These are phyloP conservation scores for Trichocladium uniseriatum DNA, from an alignment of 495 filamentous ascomycete species.

Conservation along the genomic window DNA sequence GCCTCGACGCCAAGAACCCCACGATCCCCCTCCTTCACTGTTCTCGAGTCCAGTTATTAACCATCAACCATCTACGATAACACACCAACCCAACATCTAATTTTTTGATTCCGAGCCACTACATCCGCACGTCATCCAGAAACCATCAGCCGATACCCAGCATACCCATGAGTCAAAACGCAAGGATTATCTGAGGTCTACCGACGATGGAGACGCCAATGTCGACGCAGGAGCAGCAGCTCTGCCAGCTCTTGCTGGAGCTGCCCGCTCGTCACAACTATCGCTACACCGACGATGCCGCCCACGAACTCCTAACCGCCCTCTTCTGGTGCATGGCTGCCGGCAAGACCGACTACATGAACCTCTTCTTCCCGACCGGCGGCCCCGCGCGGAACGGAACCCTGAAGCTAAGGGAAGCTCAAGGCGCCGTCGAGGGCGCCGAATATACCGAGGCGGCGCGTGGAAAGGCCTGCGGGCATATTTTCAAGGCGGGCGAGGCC, in stretches of 20 bases:
- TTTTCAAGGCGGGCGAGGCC: slow-evolving; percentile 85
- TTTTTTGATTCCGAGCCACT: neutral
- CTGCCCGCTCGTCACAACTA: slow-evolving; percentile 58
- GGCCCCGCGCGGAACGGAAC: slow-evolving; percentile 41
- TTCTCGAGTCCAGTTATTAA: neutral
- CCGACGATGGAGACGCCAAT: slow-evolving; percentile 37
- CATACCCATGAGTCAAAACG: slow-evolving; percentile 1
- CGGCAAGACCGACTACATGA: slow-evolving; percentile 60
- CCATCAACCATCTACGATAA: neutral
- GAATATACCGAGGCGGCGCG: slow-evolving; percentile 90
- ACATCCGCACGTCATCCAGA: neutral
- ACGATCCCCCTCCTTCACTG: neutral
- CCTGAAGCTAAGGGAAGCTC: slow-evolving; percentile 73
- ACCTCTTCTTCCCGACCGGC: slow-evolving; percentile 72
- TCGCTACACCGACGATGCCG: slow-evolving; percentile 62
- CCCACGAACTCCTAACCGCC: slow-evolving; percentile 57
- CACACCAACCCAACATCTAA: neutral
- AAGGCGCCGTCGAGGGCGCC: slow-evolving; percentile 85
- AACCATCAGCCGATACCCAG: neutral
- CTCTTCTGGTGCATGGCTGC: slow-evolving; percentile 81
- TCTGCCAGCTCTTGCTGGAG: slow-evolving; percentile 65
- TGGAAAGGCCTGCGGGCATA: slow-evolving; percentile 94
- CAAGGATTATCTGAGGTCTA: slow-evolving; percentile 5
- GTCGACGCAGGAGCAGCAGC: slow-evolving; percentile 67
- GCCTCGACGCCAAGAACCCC: neutral